Conservation (phyloP, 83 land plant genomes). For the Picea abies region DNA sequence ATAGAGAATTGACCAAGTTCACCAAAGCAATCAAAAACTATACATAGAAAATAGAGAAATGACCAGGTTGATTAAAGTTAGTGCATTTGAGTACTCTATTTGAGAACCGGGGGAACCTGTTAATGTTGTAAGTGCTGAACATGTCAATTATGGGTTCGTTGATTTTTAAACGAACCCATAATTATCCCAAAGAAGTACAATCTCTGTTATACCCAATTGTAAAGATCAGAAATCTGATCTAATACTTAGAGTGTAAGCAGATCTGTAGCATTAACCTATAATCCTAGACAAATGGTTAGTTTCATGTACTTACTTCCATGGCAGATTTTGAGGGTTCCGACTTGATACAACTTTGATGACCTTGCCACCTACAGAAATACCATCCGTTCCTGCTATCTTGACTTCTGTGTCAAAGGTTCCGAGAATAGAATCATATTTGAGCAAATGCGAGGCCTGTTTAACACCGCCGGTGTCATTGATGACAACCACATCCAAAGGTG, state of each 20-base stretch:
- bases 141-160: no score
- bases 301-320: constrained; percentile 73
- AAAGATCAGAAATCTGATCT: neutral
- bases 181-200: neutral
- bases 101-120: no score
- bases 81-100: neutral
- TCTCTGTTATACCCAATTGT: neutral
- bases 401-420: constrained; percentile 97
- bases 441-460: constrained; percentile 98
- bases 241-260: neutral
- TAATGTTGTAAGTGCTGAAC: no score
- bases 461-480: constrained; percentile 99
- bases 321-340: constrained; percentile 89
- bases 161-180: no score
- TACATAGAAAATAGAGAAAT: neutral
- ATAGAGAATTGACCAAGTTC: neutral
- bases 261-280: neutral
- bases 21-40: neutral
- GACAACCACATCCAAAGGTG: constrained; percentile 89
- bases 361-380: constrained; percentile 96
- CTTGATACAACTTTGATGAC: constrained; percentile 88
- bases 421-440: constrained; percentile 97
- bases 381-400: constrained; percentile 69
- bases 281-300: neutral
- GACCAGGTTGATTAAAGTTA: neutral